A percentile compares a stretch with the other conserved stretches of the same genome.
Conservation (phyloP, 2,329 filamentous ascomycete species). For the Cryphonectria carpinicola region DNA sequence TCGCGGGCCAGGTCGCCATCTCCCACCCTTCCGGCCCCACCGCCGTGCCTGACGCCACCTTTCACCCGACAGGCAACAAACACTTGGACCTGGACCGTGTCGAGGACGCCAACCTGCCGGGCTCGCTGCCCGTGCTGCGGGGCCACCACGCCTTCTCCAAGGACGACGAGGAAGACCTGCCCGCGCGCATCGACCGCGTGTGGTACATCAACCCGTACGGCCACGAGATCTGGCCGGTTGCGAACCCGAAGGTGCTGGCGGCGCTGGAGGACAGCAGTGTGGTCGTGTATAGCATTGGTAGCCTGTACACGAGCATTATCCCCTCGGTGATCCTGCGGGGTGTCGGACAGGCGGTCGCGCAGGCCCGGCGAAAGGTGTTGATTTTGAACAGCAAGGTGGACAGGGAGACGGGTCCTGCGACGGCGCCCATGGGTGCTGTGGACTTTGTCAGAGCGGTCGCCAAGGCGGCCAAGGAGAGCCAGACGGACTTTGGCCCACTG, state of each 20-base stretch:
- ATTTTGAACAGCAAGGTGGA: conserved; percentile 85
- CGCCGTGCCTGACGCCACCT: conserved; percentile 44
- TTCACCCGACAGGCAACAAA: conserved; percentile 40
- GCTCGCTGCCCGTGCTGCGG: conserved; percentile 78
- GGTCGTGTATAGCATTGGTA: conserved; percentile 92
- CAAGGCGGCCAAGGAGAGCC: conserved; percentile 72
- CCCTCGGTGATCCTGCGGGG: conserved; percentile 79
- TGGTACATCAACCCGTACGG: conserved; percentile 99
- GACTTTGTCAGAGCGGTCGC: conserved; percentile 85
- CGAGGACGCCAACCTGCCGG: conserved; percentile 81
- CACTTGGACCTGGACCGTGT: conserved; percentile 64
- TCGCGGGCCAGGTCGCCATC: conserved; percentile 92
- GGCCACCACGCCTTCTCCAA: conserved; percentile 85
- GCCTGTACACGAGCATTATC: conserved; percentile 85
- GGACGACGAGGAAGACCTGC: conserved; percentile 72
- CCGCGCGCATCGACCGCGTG: conserved; percentile 76
- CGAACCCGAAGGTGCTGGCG: conserved; percentile 78
- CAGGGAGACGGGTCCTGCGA: conserved; percentile 79
- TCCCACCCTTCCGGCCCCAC: conserved; percentile 78
- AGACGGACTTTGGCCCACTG: conserved; percentile 47
- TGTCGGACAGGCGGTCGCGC: conserved; percentile 65
- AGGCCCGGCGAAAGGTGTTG: conserved; percentile 70
- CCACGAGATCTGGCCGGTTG: conserved; percentile 86
- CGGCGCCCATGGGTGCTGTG: conserved; percentile 67
- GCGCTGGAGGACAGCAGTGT: conserved; percentile 67